phyloP scores from a whole-genome alignment of 768 basidiomycete genomes.

The Rhizopogon vesiculosus region DNA sequence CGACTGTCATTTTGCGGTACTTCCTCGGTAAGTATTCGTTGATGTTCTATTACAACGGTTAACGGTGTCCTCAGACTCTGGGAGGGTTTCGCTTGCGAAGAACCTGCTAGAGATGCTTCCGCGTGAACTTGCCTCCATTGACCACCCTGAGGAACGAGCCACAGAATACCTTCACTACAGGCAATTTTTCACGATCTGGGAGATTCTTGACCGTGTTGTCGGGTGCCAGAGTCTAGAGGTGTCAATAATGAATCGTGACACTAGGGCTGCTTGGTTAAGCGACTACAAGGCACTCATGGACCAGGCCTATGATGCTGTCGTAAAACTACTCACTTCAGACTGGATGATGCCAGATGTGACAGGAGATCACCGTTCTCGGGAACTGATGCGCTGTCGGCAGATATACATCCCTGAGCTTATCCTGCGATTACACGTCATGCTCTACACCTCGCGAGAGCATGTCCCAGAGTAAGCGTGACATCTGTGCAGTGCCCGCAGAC shows the following conservation, averaged over 20 bases:
- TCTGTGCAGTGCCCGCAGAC: background rate
- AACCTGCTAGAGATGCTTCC: constrained; percentile 58
- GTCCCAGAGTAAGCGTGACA: constrained; percentile 58
- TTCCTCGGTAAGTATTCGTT: constrained; percentile 67
- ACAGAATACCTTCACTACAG: constrained; percentile 77
- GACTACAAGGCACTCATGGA: constrained; percentile 64
- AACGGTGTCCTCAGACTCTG: constrained; percentile 45
- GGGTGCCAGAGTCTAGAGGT: constrained; percentile 57
- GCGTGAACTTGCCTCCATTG: constrained; percentile 52
- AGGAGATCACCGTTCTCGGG: constrained; percentile 54
- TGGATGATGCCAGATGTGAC: constrained; percentile 60
- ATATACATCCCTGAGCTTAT: constrained; percentile 89
- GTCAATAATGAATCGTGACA: constrained; percentile 54
- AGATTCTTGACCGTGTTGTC: constrained; percentile 53
- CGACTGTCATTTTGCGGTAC: constrained; percentile 84
- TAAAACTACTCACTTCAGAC: constrained; percentile 70
- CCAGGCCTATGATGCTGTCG: constrained; percentile 57
- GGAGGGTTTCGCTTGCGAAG: constrained; percentile 67
- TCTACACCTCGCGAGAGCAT: constrained; percentile 58
- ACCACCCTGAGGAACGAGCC: constrained; percentile 65
- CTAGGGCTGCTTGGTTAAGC: constrained; percentile 52
- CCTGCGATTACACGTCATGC: constrained; percentile 72
- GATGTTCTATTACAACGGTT: background rate
- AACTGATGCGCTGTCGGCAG: constrained; percentile 79
- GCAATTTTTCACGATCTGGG: constrained; percentile 78